phyloP scores from a whole-genome alignment of 169 alveolate genomes.

The Plasmodium gallinaceum region DNA sequence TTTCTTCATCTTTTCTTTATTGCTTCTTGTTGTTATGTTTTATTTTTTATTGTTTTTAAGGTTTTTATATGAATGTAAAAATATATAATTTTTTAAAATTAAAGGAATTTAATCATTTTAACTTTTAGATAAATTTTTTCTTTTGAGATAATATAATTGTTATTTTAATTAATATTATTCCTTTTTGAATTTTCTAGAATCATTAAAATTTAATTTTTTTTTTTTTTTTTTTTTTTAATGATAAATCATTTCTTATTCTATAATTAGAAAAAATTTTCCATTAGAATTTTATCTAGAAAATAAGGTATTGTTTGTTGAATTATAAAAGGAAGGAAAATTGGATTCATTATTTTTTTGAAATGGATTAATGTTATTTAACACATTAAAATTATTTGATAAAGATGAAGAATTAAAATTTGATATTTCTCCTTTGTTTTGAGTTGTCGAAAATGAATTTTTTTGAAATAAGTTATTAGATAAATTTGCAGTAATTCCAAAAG shows the following conservation, averaged over 20 bases:
- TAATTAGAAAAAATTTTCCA: too few relatives aligned
- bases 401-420: conserved; percentile 26
- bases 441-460: conserved; percentile 21
- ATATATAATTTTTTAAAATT: too few relatives aligned
- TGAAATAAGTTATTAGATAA: conserved; percentile 14
- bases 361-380: neutral
- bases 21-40: too few relatives aligned
- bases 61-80: too few relatives aligned
- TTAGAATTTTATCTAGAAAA: conserved; percentile 37
- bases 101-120: too few relatives aligned
- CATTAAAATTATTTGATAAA: neutral
- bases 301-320: conserved; percentile 18
- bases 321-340: conserved; percentile 11
- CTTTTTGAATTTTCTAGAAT: neutral
- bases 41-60: too few relatives aligned
- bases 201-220: too few relatives aligned
- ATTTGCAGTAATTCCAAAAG: neutral
- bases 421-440: conserved; percentile 4
- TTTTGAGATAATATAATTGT: too few relatives aligned
- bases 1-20: too few relatives aligned
- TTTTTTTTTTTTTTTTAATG: too few relatives aligned
- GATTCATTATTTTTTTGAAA: conserved; percentile 35
- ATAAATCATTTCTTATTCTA: too few relatives aligned
- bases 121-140: too few relatives aligned
- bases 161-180: neutral